phyloP scores from a whole-genome alignment of 2,329 filamentous ascomycete genomes.

The Trichophyton simii region DNA sequence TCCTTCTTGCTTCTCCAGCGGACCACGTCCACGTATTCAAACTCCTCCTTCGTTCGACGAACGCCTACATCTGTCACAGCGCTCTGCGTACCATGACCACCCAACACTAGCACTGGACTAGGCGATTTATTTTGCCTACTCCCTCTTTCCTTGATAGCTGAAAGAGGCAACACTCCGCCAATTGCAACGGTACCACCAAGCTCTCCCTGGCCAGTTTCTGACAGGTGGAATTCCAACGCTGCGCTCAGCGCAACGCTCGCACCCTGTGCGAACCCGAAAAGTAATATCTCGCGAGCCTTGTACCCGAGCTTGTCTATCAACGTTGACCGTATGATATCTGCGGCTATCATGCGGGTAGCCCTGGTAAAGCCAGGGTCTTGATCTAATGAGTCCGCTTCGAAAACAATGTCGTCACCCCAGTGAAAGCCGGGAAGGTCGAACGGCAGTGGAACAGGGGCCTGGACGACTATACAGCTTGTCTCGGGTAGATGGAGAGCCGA shows the following conservation, averaged over 20 bases:
- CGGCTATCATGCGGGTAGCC: slow-evolving; percentile 37
- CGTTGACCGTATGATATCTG: slow-evolving; percentile 40
- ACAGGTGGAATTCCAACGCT: slow-evolving; percentile 33
- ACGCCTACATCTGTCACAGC: slow-evolving; percentile 52
- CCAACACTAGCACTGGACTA: slow-evolving; percentile 32
- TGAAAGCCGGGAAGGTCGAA: slow-evolving; percentile 55
- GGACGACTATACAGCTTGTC: slow-evolving; percentile 61
- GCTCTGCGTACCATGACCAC: slow-evolving; percentile 27
- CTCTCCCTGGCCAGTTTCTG: slow-evolving; percentile 12
- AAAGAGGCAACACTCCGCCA: slow-evolving; percentile 30
- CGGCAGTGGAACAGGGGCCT: slow-evolving; percentile 57
- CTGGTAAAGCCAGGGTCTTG: slow-evolving; percentile 49
- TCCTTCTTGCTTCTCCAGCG: slow-evolving; percentile 56
- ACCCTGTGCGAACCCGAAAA: slow-evolving; percentile 58
- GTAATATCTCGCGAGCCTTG: slow-evolving; percentile 45
- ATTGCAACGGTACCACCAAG: slow-evolving; percentile 33
- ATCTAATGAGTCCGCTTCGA: slow-evolving; percentile 47
- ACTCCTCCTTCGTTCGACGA: slow-evolving; percentile 52
- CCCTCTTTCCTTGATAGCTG: slow-evolving; percentile 16
- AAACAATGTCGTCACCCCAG: slow-evolving; percentile 54
- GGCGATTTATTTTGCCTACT: slow-evolving; percentile 22
- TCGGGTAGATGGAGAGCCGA: slow-evolving; percentile 60
- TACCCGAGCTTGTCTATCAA: slow-evolving; percentile 49
- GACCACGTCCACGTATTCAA: slow-evolving; percentile 53
- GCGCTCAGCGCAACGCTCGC: slow-evolving; percentile 49